Base-by-base conservation (phyloP, 495 filamentous ascomycete species). In the Penicillium parvum region DNA sequence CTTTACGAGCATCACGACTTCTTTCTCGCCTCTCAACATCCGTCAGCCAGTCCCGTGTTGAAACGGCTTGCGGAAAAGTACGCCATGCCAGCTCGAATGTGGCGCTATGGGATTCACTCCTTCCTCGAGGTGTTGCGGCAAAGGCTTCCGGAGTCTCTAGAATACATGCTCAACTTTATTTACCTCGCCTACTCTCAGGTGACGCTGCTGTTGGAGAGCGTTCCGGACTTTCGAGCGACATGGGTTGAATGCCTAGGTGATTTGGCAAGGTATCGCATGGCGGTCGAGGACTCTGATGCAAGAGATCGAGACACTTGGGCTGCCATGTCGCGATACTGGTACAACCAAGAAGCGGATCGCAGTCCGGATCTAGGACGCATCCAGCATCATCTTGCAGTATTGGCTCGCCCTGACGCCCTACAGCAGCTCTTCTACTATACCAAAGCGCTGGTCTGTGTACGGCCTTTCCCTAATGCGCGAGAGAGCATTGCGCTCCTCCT, bases 191-290 rank as follows among this genome's bases (percentile, higher is more conserved):
- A 91, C 52, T 82, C 82, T 12, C 86, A 88, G 78, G 83, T 91
- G 74, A 82, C 84, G 0, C 60, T 92, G 3, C 66, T 92, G 0
- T 75, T 84, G 40, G 87, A 91, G 55, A 89, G 83, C 0, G 83
- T 90, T 0, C 75, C 83, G 3, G 65, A 74, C 0, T 95, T 90
- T 52, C 76, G 84, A 46, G 85, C 90, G 33, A 94, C 85, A 0
- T 96, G 90, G 90, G 85, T 95, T 17, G 90, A 96, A 49, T 95
- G 88, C 52, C 69, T 96, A 0, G 88, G 88, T 0, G 88, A 92
- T 58, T 61, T 92, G 3, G 84, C 78, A 0, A 63, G 82, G 21
- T 86, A 85, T 39, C 68, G 81, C 0, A 90, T 91, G 85, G 85
- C 85, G 1, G 82, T 90, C 19, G 85, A 91, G 55, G 83, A 89